These are phyloP conservation scores for Boeremia exigua DNA, from an alignment of 2,329 filamentous ascomycete species.

Conservation along the genomic window DNA sequence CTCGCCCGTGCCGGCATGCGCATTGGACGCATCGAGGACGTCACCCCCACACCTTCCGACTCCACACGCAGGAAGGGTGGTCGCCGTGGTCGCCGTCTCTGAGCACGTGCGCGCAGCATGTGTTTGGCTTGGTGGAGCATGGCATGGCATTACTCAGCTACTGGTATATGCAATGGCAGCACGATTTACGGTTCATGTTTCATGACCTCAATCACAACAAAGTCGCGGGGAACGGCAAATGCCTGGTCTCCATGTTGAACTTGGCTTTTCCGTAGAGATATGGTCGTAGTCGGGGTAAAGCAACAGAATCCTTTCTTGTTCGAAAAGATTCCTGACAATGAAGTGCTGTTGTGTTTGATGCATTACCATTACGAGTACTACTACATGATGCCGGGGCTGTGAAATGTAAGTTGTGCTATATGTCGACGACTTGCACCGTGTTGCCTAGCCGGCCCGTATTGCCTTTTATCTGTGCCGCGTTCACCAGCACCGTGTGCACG, in stretches of 20 bases:
- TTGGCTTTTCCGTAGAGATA: constrained; percentile 37
- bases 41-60: constrained; percentile 98
- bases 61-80: constrained; percentile 99
- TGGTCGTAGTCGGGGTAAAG: constrained; percentile 40
- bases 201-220: constrained; percentile 46
- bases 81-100: constrained; percentile 99
- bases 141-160: constrained; percentile 36
- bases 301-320: constrained; percentile 49
- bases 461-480: constrained; percentile 63
- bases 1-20: constrained; percentile 99
- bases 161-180: constrained; percentile 28
- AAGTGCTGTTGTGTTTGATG: constrained; percentile 41
- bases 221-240: constrained; percentile 48
- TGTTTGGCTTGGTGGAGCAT: constrained; percentile 46
- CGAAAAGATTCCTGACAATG: constrained; percentile 42
- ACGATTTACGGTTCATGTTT: constrained; percentile 42
- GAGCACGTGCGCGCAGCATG: constrained; percentile 59
- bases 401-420: constrained; percentile 37
- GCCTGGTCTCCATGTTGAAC: constrained; percentile 51
- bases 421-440: constrained; percentile 50
- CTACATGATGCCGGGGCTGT: constrained; percentile 18
- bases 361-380: constrained; percentile 32
- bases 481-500: constrained; percentile 62
- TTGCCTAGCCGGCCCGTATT: constrained; percentile 58
- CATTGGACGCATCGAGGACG: constrained; percentile 99